These are phyloP conservation scores for Sclerotinia minor DNA, from an alignment of 2,329 filamentous ascomycete species.

Conservation along the genomic window DNA sequence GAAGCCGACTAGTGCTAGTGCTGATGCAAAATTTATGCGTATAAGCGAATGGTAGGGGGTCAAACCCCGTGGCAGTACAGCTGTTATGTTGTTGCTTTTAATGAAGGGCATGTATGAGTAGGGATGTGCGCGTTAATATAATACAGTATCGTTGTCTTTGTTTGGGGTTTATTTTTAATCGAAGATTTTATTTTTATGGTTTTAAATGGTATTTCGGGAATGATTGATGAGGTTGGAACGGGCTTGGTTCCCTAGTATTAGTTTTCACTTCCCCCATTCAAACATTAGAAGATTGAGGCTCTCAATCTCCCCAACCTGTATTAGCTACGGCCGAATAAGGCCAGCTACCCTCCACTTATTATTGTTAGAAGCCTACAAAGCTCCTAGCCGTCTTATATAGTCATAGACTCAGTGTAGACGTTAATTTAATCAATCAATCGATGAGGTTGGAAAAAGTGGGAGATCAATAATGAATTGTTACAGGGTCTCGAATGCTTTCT, in stretches of 20 bases:
- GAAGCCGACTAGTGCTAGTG: not conserved
- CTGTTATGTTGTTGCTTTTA: slow-evolving; percentile 15
- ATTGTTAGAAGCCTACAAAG: too few species aligned
- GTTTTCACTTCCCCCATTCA: too few species aligned
- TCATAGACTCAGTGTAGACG: too few species aligned
- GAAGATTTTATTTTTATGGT: not conserved
- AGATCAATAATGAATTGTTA: not conserved
- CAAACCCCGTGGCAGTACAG: slow-evolving; percentile 4
- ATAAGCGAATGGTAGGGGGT: slow-evolving; percentile 8
- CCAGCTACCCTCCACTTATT: too few species aligned
- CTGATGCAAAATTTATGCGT: slow-evolving; percentile 2
- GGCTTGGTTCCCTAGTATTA: too few species aligned
- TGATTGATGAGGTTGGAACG: not conserved
- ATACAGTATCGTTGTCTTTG: not conserved
- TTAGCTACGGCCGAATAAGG: too few species aligned
- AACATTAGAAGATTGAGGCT: too few species aligned
- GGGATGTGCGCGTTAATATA: not conserved
- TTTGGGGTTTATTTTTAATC: slow-evolving; percentile 3
- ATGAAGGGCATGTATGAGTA: slow-evolving; percentile 1
- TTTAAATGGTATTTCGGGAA: not conserved
- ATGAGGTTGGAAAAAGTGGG: not conserved
- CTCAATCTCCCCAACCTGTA: too few species aligned
- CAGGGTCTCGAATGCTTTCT: not conserved
- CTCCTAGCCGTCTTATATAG: too few species aligned
- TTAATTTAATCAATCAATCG: too few species aligned